Percentiles rank a stretch among this genome's conserved stretches.
These are phyloP conservation scores for Carex arenaria DNA, from an alignment of 202 grass and related monocot genomes.

Conservation along the genomic window DNA sequence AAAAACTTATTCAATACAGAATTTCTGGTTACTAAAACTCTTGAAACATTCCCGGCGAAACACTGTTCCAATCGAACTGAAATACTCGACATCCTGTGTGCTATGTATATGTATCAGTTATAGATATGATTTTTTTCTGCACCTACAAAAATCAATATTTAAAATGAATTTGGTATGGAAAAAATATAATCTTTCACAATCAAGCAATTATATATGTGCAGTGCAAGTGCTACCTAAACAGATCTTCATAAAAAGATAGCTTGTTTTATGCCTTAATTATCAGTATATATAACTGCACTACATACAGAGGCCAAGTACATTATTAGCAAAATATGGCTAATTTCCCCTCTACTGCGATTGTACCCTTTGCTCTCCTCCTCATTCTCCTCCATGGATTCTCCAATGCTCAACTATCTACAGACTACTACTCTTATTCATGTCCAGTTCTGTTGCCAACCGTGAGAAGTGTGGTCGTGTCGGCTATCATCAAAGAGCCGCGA, in stretches of 20 bases:
- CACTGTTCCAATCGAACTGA: no score
- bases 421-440: constrained; percentile 58
- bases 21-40: no score
- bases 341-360: not conserved
- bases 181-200: not conserved
- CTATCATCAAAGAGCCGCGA: constrained; percentile 45
- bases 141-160: not conserved
- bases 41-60: not conserved
- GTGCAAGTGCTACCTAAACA: constrained; percentile 1
- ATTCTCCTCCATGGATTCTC: constrained; percentile 14
- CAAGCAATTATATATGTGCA: not conserved
- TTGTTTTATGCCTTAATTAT: not conserved
- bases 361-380: constrained; percentile 2
- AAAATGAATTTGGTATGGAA: not conserved
- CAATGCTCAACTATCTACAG: constrained; percentile 44
- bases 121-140: not conserved
- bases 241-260: not conserved
- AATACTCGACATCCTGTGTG: no score
- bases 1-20: no score
- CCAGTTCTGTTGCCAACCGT: constrained; percentile 33
- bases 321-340: constrained; percentile 10
- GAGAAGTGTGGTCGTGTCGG: constrained; percentile 22
- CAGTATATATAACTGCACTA: not conserved
- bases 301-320: not conserved
- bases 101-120: not conserved